phyloP scores from a whole-genome alignment of 495 filamentous ascomycete species.

The Oleoguttula mirabilis region DNA sequence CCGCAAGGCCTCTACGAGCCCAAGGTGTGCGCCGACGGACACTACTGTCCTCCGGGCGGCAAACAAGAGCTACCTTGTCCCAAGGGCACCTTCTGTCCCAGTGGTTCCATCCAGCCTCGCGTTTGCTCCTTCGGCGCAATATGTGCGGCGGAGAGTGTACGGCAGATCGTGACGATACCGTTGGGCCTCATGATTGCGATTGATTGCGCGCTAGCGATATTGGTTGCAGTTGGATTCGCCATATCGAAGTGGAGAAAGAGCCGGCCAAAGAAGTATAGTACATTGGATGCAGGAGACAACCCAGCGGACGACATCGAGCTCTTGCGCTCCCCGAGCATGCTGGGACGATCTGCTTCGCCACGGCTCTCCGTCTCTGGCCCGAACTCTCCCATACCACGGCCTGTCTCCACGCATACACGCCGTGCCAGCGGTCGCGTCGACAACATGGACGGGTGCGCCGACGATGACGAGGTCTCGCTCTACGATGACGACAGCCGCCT shows the following conservation, averaged over 20 bases:
- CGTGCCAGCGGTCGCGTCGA: conserved; percentile 15
- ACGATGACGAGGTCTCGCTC: conserved; percentile 10
- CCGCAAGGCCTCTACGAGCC: conserved; percentile 15
- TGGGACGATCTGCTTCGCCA: background rate
- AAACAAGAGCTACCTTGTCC: conserved; percentile 11
- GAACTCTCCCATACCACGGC: background rate
- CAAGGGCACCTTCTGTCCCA: conserved; percentile 19
- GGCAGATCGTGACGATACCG: conserved; percentile 27
- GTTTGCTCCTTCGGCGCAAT: conserved; percentile 14
- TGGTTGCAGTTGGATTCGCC: conserved; percentile 15
- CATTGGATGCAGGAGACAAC: conserved; percentile 22
- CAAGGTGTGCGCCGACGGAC: conserved; percentile 14
- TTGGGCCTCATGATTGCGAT: conserved; percentile 31
- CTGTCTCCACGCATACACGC: conserved; percentile 7
- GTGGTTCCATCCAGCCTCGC: conserved; percentile 10
- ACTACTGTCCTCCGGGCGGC: conserved; percentile 16
- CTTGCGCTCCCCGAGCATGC: background rate
- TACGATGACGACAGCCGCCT: conserved; percentile 23
- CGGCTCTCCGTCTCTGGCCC: conserved; percentile 8
- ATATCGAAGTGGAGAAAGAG: conserved; percentile 19
- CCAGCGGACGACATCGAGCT: conserved; percentile 23
- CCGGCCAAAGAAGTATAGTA: conserved; percentile 24
- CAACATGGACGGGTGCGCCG: conserved; percentile 17
- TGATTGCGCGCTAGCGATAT: conserved; percentile 31
- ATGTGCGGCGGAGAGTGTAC: conserved; percentile 8